Evolutionary conservation across 352 stramenopile species (phyloP).

Genomic region (Pythium diclinum): DNA sequence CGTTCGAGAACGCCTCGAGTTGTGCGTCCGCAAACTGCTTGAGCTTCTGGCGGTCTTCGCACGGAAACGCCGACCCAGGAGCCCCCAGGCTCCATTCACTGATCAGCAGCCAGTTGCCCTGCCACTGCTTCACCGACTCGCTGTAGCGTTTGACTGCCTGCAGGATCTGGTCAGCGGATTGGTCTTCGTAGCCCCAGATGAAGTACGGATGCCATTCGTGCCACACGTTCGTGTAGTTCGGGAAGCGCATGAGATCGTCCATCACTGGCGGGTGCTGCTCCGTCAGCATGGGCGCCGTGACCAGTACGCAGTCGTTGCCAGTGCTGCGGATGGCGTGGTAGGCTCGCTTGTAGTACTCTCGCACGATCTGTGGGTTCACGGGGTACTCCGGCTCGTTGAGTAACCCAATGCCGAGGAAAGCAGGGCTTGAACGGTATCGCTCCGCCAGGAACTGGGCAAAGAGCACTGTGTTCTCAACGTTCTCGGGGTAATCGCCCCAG

Average conservation of each 20-base stretch:
- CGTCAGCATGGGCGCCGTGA: constrained; percentile 46
- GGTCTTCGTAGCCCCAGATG: constrained; percentile 58
- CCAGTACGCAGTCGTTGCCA: constrained; percentile 58
- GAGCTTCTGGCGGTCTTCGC: constrained; percentile 41
- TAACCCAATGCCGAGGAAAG: constrained; percentile 69
- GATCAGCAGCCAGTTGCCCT: constrained; percentile 72
- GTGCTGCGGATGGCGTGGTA: constrained; percentile 56
- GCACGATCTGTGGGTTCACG: constrained; percentile 41
- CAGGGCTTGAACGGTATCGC: constrained; percentile 37
- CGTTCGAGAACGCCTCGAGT: constrained; percentile 50
- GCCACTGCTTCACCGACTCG: constrained; percentile 53
- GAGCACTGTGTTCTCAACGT: constrained; percentile 66
- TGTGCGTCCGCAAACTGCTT: constrained; percentile 56
- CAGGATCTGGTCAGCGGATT: constrained; percentile 57
- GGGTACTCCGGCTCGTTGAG: constrained; percentile 78
- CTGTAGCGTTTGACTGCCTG: constrained; percentile 52
- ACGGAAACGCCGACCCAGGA: constrained; percentile 51
- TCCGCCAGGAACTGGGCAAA: constrained; percentile 47
- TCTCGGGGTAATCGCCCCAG: constrained; percentile 53
- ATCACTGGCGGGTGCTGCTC: constrained; percentile 43
- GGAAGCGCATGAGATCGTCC: constrained; percentile 43
- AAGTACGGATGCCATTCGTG: constrained; percentile 59
- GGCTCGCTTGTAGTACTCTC: constrained; percentile 52
- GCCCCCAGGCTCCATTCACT: constrained; percentile 82
- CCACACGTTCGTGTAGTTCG: constrained; percentile 42